phyloP scores from a whole-genome alignment of 345 rosid genomes.

The Salix dunnii region DNA sequence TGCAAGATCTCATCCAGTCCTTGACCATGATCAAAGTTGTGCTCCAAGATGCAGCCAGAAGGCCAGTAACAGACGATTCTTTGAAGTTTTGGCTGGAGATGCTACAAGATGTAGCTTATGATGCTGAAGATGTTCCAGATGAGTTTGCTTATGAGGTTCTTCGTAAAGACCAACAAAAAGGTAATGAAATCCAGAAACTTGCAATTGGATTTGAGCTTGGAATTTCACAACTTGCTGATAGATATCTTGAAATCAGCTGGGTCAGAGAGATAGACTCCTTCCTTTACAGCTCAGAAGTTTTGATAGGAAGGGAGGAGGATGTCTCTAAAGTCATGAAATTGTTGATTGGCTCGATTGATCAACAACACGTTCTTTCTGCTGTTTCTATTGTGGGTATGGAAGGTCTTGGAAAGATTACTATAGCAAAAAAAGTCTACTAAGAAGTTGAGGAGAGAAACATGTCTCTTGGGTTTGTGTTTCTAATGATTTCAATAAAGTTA shows the following conservation, averaged over 20 bases:
- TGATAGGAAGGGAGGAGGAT: no score
- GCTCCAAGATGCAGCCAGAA: background rate
- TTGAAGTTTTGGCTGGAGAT: background rate
- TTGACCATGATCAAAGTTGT: background rate
- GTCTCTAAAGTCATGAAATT: no score
- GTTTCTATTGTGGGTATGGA: no score
- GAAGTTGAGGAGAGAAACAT: no score
- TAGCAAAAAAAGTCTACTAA: no score
- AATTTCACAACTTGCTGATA: background rate
- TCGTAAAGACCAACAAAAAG: background rate
- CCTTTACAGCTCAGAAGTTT: background rate
- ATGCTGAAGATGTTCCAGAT: background rate
- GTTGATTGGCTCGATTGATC: no score
- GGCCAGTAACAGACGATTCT: background rate
- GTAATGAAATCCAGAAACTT: background rate
- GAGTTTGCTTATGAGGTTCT: background rate
- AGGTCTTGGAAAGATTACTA: no score
- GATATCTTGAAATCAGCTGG: background rate
- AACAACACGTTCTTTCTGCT: no score
- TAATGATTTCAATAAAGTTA: no score
- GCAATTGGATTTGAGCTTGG: background rate
- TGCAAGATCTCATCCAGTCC: background rate
- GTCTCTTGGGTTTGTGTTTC: no score
- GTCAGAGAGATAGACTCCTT: background rate
- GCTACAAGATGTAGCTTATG: slow-evolving; percentile 8